phyloP scores from a whole-genome alignment of 192 early-diverging fungal genomes.

The Coemansia sp. region DNA sequence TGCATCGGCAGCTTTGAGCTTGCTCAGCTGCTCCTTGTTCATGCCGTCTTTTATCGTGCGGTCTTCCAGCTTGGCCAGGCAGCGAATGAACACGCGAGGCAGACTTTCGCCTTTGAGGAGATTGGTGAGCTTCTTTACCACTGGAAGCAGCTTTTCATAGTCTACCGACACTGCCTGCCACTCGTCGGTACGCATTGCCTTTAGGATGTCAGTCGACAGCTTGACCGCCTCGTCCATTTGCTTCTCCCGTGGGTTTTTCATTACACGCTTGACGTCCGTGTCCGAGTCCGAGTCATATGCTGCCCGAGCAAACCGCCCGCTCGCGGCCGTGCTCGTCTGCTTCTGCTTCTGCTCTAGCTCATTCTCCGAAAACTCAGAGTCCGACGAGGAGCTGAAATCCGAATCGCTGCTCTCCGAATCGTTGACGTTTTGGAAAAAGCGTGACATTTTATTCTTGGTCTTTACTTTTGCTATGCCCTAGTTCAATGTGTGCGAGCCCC shows the following conservation, averaged over 20 bases:
- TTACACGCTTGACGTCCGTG: slow-evolving; percentile 71
- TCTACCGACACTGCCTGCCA: slow-evolving; percentile 68
- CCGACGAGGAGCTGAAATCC: slow-evolving; percentile 63
- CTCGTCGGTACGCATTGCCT: slow-evolving; percentile 82
- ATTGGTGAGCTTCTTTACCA: slow-evolving; percentile 59
- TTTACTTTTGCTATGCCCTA: not conserved
- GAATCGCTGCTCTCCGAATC: slow-evolving; percentile 61
- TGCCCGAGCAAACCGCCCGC: slow-evolving; percentile 32
- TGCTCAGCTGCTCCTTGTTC: slow-evolving; percentile 75
- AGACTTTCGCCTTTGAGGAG: slow-evolving; percentile 26
- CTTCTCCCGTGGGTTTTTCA: slow-evolving; percentile 79
- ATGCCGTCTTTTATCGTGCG: slow-evolving; percentile 59
- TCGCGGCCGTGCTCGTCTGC: slow-evolving; percentile 19
- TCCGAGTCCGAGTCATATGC: slow-evolving; percentile 66
- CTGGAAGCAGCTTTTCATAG: slow-evolving; percentile 83
- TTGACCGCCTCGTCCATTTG: slow-evolving; percentile 78
- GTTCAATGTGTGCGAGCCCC: not conserved
- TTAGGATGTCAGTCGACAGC: slow-evolving; percentile 65
- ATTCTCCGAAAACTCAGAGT: slow-evolving; percentile 62
- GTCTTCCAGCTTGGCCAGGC: slow-evolving; percentile 76
- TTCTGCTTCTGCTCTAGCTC: slow-evolving; percentile 51
- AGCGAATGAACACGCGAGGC: slow-evolving; percentile 36
- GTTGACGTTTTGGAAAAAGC: slow-evolving; percentile 80
- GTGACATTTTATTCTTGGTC: slow-evolving; percentile 62
- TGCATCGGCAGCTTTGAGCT: slow-evolving; percentile 78